Evolutionary conservation across 768 basidiomycete species (phyloP), one percentile per base, ranked within the genome.

Genomic region (Dendrothele bispora): DNA sequence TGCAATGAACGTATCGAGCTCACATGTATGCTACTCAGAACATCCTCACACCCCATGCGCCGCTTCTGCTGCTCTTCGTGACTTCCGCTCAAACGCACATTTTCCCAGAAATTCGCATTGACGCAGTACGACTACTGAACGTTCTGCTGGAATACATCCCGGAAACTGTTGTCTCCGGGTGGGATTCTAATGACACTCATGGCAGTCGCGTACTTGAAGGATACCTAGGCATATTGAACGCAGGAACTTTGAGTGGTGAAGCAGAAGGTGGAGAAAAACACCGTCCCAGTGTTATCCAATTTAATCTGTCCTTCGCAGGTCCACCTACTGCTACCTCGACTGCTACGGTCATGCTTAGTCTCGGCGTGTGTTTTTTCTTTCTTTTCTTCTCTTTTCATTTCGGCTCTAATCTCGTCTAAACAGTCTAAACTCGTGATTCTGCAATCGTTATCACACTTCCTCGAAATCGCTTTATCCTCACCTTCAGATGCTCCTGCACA

Each of bases 81-180:
- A 85, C 90, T 5, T 95, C 94, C 8, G 91, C 92, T 0, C 87
- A 95, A 63, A 94, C 91, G 0, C 89, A 95, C 57, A 95, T 98
- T 39, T 97, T 94, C 63, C 94, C 94, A 18, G 92, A 95, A 64
- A 92, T 98, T 50, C 80, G 93, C 14, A 78, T 98, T 30, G 95
- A 98, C 60, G 91, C 92, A 3, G 75, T 95, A 45, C 83, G 85
- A 11, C 82, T 92, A 55, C 66, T 98, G 35, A 79, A 88, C 56
- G 61, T 95, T 20, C 74, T 92, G 32, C 73, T 97, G 3, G 82
- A 86, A 29, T 59, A 72, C 49, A 79, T 88, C 4, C 92, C 94
- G 8, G 73, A 75, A 34, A 68, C 75, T 7, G 81, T 93, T 4
- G 77, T 85, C 3, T 69, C 71, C 43, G 83, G 85, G 7, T 95